phyloP scores from a whole-genome alignment of 257 asterid genomes.

The Solanum appendiculatum region DNA sequence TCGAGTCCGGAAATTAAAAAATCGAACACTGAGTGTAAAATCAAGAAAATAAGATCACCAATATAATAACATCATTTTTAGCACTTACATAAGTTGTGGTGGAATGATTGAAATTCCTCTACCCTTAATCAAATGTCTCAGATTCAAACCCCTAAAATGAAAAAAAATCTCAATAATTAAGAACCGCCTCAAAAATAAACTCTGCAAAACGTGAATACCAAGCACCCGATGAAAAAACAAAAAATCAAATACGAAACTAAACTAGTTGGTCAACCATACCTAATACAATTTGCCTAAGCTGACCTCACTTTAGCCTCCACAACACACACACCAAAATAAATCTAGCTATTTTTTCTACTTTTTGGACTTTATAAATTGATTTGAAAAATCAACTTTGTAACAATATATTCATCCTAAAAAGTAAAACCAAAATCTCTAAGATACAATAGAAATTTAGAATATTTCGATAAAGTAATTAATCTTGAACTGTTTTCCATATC shows the following conservation, averaged over 20 bases:
- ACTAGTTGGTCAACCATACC: slow-evolving; percentile 14
- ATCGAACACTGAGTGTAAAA: not conserved
- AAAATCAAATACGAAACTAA: not conserved
- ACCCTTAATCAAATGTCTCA: not conserved
- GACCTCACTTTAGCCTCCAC: not conserved
- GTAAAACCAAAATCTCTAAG: not conserved
- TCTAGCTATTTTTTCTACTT: not conserved
- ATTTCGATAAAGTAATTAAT: not conserved
- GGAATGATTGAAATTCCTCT: not conserved
- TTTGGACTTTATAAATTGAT: not conserved
- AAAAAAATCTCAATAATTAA: no score
- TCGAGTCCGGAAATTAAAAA: not conserved
- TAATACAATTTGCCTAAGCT: not conserved
- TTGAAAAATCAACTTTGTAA: not conserved
- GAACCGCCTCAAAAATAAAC: not conserved
- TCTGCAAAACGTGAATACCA: not conserved
- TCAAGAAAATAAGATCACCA: not conserved
- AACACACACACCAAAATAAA: not conserved
- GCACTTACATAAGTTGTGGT: not conserved
- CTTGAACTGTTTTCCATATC: not conserved
- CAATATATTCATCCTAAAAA: not conserved
- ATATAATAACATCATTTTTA: not conserved
- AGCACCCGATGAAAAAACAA: accelerated
- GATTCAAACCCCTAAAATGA: not conserved
- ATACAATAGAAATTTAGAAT: not conserved